Evolutionary conservation across 169 alveolate species (phyloP).

Genomic region (Plasmodium yoelii): DNA sequence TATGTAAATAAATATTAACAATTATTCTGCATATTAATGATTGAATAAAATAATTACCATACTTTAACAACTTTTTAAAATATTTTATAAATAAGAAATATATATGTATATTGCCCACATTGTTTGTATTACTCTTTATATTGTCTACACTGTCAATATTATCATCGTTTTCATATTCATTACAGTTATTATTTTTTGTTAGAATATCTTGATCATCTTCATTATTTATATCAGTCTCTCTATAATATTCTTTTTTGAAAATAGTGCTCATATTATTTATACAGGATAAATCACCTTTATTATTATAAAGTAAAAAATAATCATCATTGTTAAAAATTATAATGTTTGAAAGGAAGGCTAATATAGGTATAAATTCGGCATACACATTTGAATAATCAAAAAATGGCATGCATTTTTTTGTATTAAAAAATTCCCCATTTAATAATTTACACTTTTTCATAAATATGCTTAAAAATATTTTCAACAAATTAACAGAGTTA

Average conservation of each 20-base stretch:
- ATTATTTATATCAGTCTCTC: background rate
- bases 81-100: slow-evolving; percentile 41
- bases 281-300: slow-evolving; percentile 30
- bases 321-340: slow-evolving; percentile 74
- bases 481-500: slow-evolving; percentile 43
- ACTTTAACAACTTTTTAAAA: slow-evolving; percentile 46
- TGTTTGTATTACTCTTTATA: slow-evolving; percentile 8
- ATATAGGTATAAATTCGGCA: slow-evolving; percentile 75
- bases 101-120: slow-evolving; percentile 33
- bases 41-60: slow-evolving; percentile 71
- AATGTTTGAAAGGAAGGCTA: slow-evolving; percentile 62
- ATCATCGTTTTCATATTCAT: slow-evolving; percentile 4
- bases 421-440: slow-evolving; percentile 5
- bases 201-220: background rate
- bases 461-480: slow-evolving; percentile 68
- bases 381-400: slow-evolving; percentile 69
- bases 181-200: background rate
- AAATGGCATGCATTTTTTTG: slow-evolving; percentile 22
- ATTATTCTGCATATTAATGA: slow-evolving; percentile 59
- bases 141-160: background rate
- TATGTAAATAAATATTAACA: slow-evolving; percentile 66
- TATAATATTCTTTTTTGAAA: background rate
- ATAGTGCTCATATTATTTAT: slow-evolving; percentile 4
- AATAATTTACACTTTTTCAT: slow-evolving; percentile 39
- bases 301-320: slow-evolving; percentile 38